Evolutionary conservation across 208 protist genomes (phyloP).

Genomic region (Spironucleus salmonicida): DNA sequence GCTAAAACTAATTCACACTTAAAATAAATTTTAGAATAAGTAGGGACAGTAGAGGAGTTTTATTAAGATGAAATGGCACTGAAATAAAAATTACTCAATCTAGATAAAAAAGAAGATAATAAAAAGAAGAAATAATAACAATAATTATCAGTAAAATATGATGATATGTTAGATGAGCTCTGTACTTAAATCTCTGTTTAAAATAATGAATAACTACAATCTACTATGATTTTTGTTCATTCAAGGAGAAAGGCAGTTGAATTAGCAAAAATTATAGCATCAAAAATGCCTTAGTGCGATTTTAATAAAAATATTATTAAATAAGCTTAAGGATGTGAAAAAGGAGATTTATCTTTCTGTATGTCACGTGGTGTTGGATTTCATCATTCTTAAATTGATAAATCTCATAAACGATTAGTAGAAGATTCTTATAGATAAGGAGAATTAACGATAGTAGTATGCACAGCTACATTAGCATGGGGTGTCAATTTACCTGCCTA

Average conservation of each 20-base stretch:
- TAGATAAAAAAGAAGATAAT: background rate
- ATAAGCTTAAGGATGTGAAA: background rate
- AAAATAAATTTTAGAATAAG: too few relatives aligned
- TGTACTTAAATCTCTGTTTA: constrained; percentile 45
- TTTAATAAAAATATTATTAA: background rate
- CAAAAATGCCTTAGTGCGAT: background rate
- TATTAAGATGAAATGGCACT: background rate
- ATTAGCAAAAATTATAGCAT: background rate
- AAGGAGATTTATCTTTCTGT: background rate
- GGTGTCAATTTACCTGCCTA: constrained; percentile 97
- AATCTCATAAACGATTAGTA: constrained; percentile 72
- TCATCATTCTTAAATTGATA: constrained; percentile 83
- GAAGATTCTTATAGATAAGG: constrained; percentile 78
- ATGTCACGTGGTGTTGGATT: constrained; percentile 65
- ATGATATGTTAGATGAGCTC: background rate
- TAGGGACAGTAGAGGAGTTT: background rate
- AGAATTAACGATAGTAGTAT: constrained; percentile 74
- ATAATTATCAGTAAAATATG: constrained; percentile 16
- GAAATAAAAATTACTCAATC: background rate
- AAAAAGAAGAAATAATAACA: constrained; percentile 12
- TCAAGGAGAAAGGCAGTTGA: background rate
- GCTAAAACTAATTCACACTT: background rate
- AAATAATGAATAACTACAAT: background rate
- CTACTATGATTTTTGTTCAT: background rate
- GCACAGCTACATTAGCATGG: constrained; percentile 96